phyloP scores from a whole-genome alignment of 306 rosid genomes.

The Geum urbanum region DNA sequence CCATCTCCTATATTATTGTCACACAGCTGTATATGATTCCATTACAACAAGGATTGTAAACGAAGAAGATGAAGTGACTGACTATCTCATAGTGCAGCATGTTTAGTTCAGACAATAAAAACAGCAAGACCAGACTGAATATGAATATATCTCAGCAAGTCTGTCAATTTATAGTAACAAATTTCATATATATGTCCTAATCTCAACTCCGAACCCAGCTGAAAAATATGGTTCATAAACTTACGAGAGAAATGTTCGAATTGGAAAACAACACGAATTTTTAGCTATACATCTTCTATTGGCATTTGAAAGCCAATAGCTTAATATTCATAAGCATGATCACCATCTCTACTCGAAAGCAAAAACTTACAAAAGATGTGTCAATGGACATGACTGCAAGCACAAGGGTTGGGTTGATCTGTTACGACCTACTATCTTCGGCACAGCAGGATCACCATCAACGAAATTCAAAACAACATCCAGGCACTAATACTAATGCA shows the following conservation, averaged over 20 bases:
- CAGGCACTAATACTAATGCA: conserved; percentile 36
- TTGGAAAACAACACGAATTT: background rate
- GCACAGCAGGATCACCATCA: conserved; percentile 26
- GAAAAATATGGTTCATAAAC: background rate
- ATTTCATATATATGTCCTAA: background rate
- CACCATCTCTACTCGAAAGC: conserved; percentile 12
- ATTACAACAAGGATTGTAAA: background rate
- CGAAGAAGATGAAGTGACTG: background rate
- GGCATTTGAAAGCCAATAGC: conserved; percentile 23
- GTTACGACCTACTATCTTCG: conserved; percentile 26
- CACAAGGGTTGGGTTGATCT: conserved; percentile 22
- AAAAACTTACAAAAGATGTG: conserved; percentile 18
- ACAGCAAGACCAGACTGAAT: background rate
- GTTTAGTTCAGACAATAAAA: background rate
- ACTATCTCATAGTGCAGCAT: background rate
- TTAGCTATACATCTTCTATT: conserved; percentile 19
- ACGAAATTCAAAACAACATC: conserved; percentile 35
- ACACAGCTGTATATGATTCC: background rate
- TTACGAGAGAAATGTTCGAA: background rate
- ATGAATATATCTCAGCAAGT: background rate
- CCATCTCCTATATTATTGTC: background rate
- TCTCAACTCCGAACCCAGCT: background rate
- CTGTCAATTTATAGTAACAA: background rate
- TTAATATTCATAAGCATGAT: conserved; percentile 18
- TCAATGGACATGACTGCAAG: conserved; percentile 30